Base-by-base conservation (phyloP, 305 asterid genomes). In the Euphrasia arctica region DNA sequence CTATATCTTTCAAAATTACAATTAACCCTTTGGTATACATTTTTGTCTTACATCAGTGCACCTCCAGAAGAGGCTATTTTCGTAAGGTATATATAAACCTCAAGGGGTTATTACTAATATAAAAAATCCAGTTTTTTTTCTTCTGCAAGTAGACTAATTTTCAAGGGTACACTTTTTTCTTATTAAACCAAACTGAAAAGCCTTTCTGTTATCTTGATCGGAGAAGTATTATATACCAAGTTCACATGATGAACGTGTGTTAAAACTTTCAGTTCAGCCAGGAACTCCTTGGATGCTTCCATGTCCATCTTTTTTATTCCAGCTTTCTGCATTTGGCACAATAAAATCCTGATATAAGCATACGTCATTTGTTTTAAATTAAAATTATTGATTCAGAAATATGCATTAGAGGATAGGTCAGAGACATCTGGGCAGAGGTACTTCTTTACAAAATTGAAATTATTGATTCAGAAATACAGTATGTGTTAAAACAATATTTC, bases 241-340 rank as follows among this genome's bases (percentile, higher is more conserved):
- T 91, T 91, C 63, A 91, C 85, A 69, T 91, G 97, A 73, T 91
- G 97, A 68, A 91, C 97, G 54, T 81, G 95, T 1, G 97, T 88
- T 75, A 87, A 72, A 65, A 90, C 96, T 45, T 82, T 90, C 62
- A 90, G 76, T 60, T 90, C 97, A 27, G 97, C 90, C 9, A 87
- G 76, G 68, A 90, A 90, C 64, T 87, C 95, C 78, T 87, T 88
- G 4, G 97, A 80, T 54, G 93, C 97, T 81, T 85, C 90, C 97
- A 88, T 85, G 65, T 88, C 95, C 97, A 90, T 85, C 83, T 82
- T 79, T 82, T 88, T 88, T 36, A 90, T 76, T 5, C 90, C 97
- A 58, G 96, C 96, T 82, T 79, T 82, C 96, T 85, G 77, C 72
- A 75, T 70, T 64, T 60, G 41, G 41, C 29, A 52, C 51, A 52